These are phyloP conservation scores for Coniosporium apollinis DNA, from an alignment of 495 filamentous ascomycete genomes.

Conservation along the genomic window DNA sequence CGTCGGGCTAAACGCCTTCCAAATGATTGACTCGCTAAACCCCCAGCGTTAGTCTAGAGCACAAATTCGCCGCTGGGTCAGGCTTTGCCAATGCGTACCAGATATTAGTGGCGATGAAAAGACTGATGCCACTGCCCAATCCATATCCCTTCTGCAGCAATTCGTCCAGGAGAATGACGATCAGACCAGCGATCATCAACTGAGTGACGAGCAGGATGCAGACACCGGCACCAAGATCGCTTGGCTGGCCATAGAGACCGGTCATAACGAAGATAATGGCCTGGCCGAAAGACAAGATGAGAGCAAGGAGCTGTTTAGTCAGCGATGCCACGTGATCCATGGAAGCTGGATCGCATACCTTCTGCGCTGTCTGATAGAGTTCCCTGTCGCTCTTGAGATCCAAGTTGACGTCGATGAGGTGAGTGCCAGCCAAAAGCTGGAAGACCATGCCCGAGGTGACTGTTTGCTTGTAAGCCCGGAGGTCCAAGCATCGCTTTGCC, in stretches of 20 bases:
- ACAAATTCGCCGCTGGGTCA: no score
- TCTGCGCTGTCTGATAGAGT: slow-evolving; percentile 98
- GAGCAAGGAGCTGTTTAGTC: no score
- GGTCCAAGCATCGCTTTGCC: no score
- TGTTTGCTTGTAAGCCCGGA: no score
- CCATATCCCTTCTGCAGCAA: slow-evolving; percentile 99
- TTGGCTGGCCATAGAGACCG: slow-evolving; percentile 91
- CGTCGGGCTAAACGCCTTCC: slow-evolving; percentile 99
- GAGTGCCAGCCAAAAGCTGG: slow-evolving; percentile 93
- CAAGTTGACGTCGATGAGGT: slow-evolving; percentile 76
- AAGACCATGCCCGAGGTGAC: slow-evolving; percentile 99
- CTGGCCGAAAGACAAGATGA: slow-evolving; percentile 93
- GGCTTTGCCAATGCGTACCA: no score
- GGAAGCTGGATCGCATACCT: no score
- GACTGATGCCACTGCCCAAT: slow-evolving; percentile 92
- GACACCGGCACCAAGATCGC: slow-evolving; percentile 91
- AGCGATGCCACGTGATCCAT: no score
- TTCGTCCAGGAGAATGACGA: slow-evolving; percentile 98
- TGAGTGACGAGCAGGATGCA: slow-evolving; percentile 95
- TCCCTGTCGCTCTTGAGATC: slow-evolving; percentile 99
- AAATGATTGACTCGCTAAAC: slow-evolving; percentile 77
- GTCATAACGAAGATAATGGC: slow-evolving; percentile 94
- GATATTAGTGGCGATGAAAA: slow-evolving; percentile 99
- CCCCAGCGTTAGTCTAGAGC: not conserved
- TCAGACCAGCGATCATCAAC: slow-evolving; percentile 87